Base-by-base conservation (phyloP, 73 alveolate species). In the Symbiodinium natans region DNA sequence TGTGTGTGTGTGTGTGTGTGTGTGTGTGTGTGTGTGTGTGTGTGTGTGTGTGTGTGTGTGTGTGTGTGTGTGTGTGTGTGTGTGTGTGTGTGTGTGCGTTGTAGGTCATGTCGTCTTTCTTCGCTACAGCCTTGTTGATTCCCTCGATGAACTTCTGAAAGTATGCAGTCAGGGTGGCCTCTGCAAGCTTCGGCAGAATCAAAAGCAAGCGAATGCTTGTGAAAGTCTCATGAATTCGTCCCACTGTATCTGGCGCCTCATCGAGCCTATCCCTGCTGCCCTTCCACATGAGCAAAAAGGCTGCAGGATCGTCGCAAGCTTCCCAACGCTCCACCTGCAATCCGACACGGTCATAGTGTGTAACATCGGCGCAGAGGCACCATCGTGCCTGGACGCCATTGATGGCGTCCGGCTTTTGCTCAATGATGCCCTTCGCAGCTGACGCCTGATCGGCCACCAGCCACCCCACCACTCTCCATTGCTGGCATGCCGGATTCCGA, bases 251-350 rank as follows among this genome's bases (percentile, higher is more conserved):
- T n/a, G n/a, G 36, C 80, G 27, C 80, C 80, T 63, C 80, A 3
- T 63, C 33, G 36, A 63, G 80, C 17, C 27, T 36, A 23, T 63
- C 80, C 33, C 80, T 25, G 33, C 33, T 25, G 80, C 80, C 80
- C 80, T 63, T 63, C 80, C 80, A 63, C 31, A 63, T 6, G 15
- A 63, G 80, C 33, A 63, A 36, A 36, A 63, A 63, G 80, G 80
- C 80, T 23, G 80, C 80, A 25, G 80, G 80, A 27, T 63, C 80
- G 27, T 63, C 80, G 33, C 36, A 63, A n/a, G 80, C 80, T 36
- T 63, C 80, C 80, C 80, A 63, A 27, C 80, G 80, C 80, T 63
- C 80, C 36, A 63, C 80, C 80, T 63, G 80, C 80, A 63, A 8
- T 29, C 31, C 38, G 33, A 36, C 80, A 2, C 38, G 27, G 40